Conservation (phyloP, 225 moss, liverwort and hornwort species). For the Rhytidiadelphus loreus region DNA sequence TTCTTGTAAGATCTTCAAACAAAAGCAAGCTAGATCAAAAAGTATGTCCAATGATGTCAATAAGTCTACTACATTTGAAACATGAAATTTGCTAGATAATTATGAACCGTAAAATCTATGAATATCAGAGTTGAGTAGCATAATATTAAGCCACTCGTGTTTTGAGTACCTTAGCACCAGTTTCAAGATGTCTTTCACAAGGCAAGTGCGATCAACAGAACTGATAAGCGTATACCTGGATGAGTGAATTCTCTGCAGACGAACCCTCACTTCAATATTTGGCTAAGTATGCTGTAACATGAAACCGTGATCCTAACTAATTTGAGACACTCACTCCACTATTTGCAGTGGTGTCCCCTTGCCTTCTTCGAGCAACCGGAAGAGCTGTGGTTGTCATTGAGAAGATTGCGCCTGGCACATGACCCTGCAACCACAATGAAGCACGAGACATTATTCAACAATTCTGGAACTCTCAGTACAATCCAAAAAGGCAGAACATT, state of each 20-base stretch:
- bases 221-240: constrained; percentile 4
- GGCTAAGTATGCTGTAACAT: constrained; percentile 4
- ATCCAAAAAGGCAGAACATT: background rate
- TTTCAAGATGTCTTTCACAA: constrained; percentile 24
- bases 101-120: background rate
- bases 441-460: background rate
- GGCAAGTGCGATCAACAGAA: constrained; percentile 30
- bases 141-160: background rate
- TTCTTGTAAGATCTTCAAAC: background rate
- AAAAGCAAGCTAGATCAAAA: background rate
- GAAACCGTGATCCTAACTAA: constrained; percentile 7
- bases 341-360: constrained; percentile 1
- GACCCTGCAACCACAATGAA: constrained; percentile 6
- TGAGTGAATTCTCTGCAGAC: background rate
- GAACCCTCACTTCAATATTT: background rate
- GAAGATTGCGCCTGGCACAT: constrained; percentile 40
- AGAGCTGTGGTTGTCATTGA: constrained; percentile 22
- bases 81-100: background rate
- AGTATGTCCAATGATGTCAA: constrained; percentile 1
- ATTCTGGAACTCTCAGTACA: background rate
- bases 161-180: constrained; percentile 1
- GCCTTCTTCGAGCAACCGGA: constrained; percentile 27
- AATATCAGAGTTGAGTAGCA: background rate
- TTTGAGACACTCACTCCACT: constrained; percentile 2
- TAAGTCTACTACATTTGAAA: background rate